Evolutionary conservation across 139 green algal species (phyloP).

Genomic region (Closterium sp.): DNA sequence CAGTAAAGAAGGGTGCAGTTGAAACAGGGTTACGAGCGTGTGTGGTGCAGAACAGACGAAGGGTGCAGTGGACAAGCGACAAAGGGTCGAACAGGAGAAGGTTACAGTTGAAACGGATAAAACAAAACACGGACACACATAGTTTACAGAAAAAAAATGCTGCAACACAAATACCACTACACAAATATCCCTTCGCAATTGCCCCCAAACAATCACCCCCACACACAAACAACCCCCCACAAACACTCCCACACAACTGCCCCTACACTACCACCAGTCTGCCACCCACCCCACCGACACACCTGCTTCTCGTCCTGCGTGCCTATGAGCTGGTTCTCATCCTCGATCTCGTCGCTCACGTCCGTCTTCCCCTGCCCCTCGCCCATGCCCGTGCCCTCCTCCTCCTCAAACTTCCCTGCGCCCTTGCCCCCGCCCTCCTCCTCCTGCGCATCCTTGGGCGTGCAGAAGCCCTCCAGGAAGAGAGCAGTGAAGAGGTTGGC

Average conservation of each 20-base stretch:
- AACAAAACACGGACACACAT: too few species aligned
- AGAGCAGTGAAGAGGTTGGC: constrained; percentile 74
- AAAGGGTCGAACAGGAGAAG: too few species aligned
- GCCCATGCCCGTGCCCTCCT: constrained; percentile 80
- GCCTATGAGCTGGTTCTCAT: constrained; percentile 95
- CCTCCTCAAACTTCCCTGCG: constrained; percentile 56
- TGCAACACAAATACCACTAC: too few species aligned
- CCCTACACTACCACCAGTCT: neutral
- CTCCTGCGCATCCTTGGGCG: constrained; percentile 55
- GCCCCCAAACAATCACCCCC: too few species aligned
- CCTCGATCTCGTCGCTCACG: constrained; percentile 89
- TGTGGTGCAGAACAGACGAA: neutral
- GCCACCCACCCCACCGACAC: neutral
- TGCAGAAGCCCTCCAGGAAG: constrained; percentile 87
- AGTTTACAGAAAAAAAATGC: too few species aligned
- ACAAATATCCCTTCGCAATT: too few species aligned
- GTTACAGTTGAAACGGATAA: too few species aligned
- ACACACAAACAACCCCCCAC: neutral
- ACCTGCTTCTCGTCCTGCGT: constrained; percentile 60
- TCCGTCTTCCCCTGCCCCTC: constrained; percentile 83
- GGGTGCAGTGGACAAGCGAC: neutral
- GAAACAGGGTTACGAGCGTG: too few species aligned
- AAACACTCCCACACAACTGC: neutral
- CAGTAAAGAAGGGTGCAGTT: too few species aligned
- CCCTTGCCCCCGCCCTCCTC: constrained; percentile 58